Base-by-base conservation (phyloP, 2,329 filamentous ascomycete genomes). In the Tolypocladium endophyticum region DNA sequence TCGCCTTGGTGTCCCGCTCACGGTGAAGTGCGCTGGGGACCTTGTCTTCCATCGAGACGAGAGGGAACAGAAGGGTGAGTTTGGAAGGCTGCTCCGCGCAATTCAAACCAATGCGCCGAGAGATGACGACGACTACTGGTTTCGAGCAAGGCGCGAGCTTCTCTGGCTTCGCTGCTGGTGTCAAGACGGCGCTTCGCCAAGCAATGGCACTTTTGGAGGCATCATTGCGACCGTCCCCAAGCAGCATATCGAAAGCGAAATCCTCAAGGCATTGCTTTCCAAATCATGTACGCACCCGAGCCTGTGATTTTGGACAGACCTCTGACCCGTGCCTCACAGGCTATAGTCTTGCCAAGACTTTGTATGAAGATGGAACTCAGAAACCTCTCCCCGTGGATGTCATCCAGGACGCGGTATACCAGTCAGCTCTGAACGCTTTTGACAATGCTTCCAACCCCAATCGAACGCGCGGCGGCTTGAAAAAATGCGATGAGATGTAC, bases 391-490 rank as follows among this genome's bases (percentile, higher is more conserved):
- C 79, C 2, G 67, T 70, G 3, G 71, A 79, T 3, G 70, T 79
- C 8, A 73, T 90, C 1, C 82, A 85, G 67, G 79, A 84, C 5
- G 83, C 84, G 1, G 76, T 91, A 11, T 75, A 89, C 50, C 77
- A 78, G 1, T 79, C 85, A 55, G 87, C 87, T 1, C 81, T 92
- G 75, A 79, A 82, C 58, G 82, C 87, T 4, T 94, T 92, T 68
- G 90, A 94, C 67, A 90, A 90, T 68, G 89, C 90, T 3, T 89
- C 87, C 28, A 94, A 94, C 67, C 88, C 88, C 0, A 92, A 93
- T 66, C 84, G 84, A 59, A 89, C 83, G 2, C 81, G 89, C 64
- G 90, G 90, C 20, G 87, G 87, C 0, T 79, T 94, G 67, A 90
- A 90, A 72, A 90, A 86, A 71, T 90, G 88, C 54, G 81, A 87